A percentile compares a stretch with the other conserved stretches of the same genome.
Evolutionary conservation across 371 early-diverging fungal species (phyloP).

Genomic region (Nematocida sp.): DNA sequence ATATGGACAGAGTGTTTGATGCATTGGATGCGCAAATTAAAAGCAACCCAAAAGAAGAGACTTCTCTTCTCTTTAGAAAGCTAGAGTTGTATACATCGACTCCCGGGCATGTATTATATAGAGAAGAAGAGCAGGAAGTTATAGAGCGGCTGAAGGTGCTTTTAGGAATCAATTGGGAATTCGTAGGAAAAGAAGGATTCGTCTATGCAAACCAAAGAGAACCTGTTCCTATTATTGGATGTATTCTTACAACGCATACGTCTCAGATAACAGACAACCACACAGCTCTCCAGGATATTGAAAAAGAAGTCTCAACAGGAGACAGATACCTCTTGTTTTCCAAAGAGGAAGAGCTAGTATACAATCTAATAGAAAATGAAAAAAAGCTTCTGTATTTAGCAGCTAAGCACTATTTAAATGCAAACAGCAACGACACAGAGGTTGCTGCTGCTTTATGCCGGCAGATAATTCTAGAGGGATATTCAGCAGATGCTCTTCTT

Average conservation of each 20-base stretch:
- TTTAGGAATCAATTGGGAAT: slow-evolving; percentile 16
- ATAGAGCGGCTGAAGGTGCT: not conserved
- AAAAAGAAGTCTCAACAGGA: slow-evolving; percentile 1
- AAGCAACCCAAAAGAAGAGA: too few species aligned
- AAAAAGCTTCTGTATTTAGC: slow-evolving; percentile 5
- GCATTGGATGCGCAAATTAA: too few species aligned
- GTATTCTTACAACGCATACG: not conserved
- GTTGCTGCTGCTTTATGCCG: not conserved
- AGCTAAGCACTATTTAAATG: slow-evolving; percentile 14
- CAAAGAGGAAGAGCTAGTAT: not conserved
- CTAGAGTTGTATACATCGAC: too few species aligned
- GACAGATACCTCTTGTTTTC: slow-evolving; percentile 48
- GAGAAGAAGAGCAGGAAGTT: not conserved
- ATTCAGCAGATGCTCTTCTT: slow-evolving; percentile 9
- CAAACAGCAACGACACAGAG: not conserved
- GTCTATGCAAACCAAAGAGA: not conserved
- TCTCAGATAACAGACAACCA: not conserved
- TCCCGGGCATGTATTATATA: too few species aligned
- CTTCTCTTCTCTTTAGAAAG: too few species aligned
- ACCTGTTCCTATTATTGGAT: slow-evolving; percentile 15
- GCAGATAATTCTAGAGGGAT: slow-evolving; percentile 2
- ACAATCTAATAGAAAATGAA: not conserved
- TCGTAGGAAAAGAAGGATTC: slow-evolving; percentile 8
- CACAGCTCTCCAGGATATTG: not conserved
- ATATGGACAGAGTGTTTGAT: too few species aligned